Evolutionary conservation across 805 yeast genomes (phyloP), one percentile per base, ranked within the genome.

Genomic region (Scheffersomyces amazonensis): DNA sequence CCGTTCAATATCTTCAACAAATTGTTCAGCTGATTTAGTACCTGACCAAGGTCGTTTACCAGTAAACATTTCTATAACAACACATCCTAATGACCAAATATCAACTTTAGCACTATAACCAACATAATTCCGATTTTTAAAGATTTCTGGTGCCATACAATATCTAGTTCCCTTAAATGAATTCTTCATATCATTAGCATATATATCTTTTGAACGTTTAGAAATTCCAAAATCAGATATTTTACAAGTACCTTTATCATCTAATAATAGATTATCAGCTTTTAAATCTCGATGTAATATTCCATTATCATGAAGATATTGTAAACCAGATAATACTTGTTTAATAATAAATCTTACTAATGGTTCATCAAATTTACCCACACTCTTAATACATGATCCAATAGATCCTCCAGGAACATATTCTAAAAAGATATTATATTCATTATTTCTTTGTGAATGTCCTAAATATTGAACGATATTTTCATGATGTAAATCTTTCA

Each of bases 91-190:
- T 0, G 98, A 90, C 99, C 99, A 93, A 28, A 93, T 90, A 62
- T 93, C 99, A 17, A 93, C 89, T 62, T 93, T 93, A 16, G 99
- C 99, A 67, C 95, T 87, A 58, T 93, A 93, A 0, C 99, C 99
- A 49, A 79, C 78, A 45, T 80, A 83, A 2, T 78, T 81, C 16
- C 80, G 80, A 41, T 87, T 88, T 56, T 89, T 91, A 35, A 93
- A 89, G 47, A 95, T 96, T 56, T 93, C 99, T 0, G 99, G 99
- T 1, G 99, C 99, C 99, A 93, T 93, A 99, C 99, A 93, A 60
- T 90, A 93, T 1, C 95, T 88, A 0, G 99, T 90, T 17, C 99
- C 99, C 62, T 95, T 96, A 95, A 87, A 88, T 10, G 97, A 90
- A 96, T 90, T 87, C 39, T 88, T 96, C 3, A 96, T 88, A 51